Evolutionary conservation across 306 rosid species (phyloP).

Genomic region (Heteromeles arbutifolia): DNA sequence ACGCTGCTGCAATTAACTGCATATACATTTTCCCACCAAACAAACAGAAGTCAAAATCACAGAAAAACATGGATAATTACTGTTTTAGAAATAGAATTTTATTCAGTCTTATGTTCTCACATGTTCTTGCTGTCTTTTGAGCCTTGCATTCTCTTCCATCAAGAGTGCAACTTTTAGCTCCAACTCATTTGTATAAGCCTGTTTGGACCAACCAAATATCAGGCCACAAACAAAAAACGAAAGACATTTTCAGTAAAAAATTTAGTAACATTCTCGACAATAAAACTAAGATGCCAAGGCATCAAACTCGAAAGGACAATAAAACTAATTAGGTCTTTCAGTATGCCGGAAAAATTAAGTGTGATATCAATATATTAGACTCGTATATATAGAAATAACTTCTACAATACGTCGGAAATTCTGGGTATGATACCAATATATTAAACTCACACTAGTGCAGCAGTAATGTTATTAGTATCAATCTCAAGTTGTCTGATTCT

Average conservation of each 20-base stretch:
- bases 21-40: not conserved
- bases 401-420: too few relatives aligned
- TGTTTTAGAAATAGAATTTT: not conserved
- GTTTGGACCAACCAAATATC: constrained; percentile 9
- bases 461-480: too few relatives aligned
- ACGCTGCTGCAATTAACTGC: constrained; percentile 42
- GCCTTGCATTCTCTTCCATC: constrained; percentile 59
- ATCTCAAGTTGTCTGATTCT: too few relatives aligned
- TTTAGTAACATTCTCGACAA: too few relatives aligned
- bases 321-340: not conserved
- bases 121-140: constrained; percentile 57
- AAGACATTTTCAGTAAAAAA: not conserved
- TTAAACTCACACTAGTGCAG: too few relatives aligned
- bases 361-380: too few relatives aligned
- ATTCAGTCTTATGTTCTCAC: constrained; percentile 8
- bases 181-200: constrained; percentile 85
- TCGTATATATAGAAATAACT: too few relatives aligned
- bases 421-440: too few relatives aligned
- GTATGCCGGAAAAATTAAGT: too few relatives aligned
- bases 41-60: not conserved
- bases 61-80: not conserved
- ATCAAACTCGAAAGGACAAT: not conserved
- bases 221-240: not conserved
- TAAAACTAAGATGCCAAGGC: too few relatives aligned
- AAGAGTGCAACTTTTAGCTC: constrained; percentile 51